A percentile compares a stretch with the other conserved stretches of the same genome.
Evolutionary conservation across 2,329 filamentous ascomycete genomes (phyloP).

Genomic region (Byssochlamys sp.): DNA sequence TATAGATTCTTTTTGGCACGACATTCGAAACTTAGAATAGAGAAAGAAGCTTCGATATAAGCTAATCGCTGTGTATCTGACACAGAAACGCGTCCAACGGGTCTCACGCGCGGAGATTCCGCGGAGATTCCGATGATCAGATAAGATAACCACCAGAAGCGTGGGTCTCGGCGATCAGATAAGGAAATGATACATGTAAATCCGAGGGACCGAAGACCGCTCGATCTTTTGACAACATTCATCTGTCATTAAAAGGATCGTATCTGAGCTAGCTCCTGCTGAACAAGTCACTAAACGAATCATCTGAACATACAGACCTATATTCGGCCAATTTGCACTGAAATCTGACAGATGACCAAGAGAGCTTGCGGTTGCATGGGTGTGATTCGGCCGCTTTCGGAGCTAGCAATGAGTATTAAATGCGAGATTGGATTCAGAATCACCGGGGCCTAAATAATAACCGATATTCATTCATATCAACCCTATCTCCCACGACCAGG

Average conservation of each 20-base stretch:
- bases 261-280: background rate
- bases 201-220: background rate
- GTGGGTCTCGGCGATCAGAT: background rate
- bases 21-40: background rate
- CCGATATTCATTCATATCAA: background rate
- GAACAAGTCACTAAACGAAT: background rate
- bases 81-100: background rate
- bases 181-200: background rate
- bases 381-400: background rate
- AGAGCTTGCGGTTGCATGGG: background rate
- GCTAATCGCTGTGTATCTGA: background rate
- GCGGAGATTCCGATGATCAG: background rate
- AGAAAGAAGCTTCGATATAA: background rate
- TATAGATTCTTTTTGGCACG: no score
- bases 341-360: background rate
- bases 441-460: background rate
- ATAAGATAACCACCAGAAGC: background rate
- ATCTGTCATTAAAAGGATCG: background rate
- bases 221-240: background rate
- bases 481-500: background rate
- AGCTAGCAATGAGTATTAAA: background rate
- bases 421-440: background rate
- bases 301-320: background rate
- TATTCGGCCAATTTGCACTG: background rate
- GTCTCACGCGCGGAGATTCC: background rate